Evolutionary conservation across 257 asterid species (phyloP).

Genomic region (Capsicum chinense): DNA sequence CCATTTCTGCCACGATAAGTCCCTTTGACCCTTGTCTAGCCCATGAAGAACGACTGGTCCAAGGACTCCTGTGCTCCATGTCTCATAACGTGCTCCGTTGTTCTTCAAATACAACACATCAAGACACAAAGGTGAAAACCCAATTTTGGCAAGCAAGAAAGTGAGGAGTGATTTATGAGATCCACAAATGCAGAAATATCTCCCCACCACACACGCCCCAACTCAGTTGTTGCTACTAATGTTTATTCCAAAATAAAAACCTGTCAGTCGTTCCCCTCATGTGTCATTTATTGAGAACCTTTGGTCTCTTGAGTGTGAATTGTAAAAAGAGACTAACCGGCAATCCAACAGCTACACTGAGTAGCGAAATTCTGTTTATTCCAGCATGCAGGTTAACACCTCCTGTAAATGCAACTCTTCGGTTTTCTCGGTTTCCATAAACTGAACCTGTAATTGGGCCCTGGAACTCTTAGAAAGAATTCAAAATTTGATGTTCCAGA

Average conservation of each 20-base stretch:
- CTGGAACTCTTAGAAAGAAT: constrained; percentile 7
- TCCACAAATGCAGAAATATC: neutral
- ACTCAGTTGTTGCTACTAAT: constrained; percentile 9
- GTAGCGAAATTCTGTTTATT: constrained; percentile 68
- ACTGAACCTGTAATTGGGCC: constrained; percentile 65
- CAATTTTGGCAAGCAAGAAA: constrained; percentile 28
- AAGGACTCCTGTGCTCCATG: constrained; percentile 68
- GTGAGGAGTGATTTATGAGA: neutral
- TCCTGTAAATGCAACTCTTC: constrained; percentile 55
- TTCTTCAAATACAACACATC: constrained; percentile 53
- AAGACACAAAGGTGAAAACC: neutral
- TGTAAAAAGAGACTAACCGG: constrained; percentile 53
- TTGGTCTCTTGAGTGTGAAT: neutral
- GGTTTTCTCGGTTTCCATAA: constrained; percentile 63
- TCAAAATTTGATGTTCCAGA: neutral
- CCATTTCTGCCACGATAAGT: constrained; percentile 89
- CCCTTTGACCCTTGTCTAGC: constrained; percentile 63
- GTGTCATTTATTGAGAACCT: neutral
- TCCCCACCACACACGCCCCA: neutral
- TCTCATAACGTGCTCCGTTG: constrained; percentile 74
- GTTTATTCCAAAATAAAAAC: neutral
- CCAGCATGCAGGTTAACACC: constrained; percentile 75
- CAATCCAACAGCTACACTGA: constrained; percentile 88
- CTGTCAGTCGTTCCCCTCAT: neutral
- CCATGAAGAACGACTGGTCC: constrained; percentile 86